Evolutionary conservation across 768 basidiomycete genomes (phyloP).

Genomic region (Phlebiopsis flavidoalba): DNA sequence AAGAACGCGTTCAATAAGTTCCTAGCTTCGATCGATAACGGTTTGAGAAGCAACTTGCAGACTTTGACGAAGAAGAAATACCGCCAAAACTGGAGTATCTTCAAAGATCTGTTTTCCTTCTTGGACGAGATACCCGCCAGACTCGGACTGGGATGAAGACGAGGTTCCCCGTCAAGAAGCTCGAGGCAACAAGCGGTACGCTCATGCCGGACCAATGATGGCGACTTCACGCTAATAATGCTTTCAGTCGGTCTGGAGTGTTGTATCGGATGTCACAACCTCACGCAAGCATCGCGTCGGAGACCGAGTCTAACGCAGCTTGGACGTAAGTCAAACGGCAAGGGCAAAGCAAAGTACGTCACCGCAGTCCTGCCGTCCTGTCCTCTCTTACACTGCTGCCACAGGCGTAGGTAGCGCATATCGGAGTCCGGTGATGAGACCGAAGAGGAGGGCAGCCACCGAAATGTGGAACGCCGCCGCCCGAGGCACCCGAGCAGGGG

Average conservation of each 20-base stretch:
- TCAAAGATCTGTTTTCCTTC: conserved; percentile 53
- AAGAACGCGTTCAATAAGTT: conserved; percentile 74
- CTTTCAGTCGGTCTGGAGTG: conserved; percentile 54
- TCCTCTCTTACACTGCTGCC: not conserved
- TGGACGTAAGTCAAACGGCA: conserved; percentile 11
- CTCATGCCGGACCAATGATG: conserved; percentile 11
- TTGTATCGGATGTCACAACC: conserved; percentile 38
- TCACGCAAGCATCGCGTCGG: conserved; percentile 24
- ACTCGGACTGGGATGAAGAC: conserved; percentile 55
- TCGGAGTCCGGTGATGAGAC: conserved; percentile 47
- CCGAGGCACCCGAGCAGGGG: conserved; percentile 42
- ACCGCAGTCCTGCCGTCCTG: conserved; percentile 36
- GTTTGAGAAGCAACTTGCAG: conserved; percentile 64
- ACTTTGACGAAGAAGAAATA: conserved; percentile 69
- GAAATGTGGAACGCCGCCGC: conserved; percentile 28
- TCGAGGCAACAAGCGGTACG: conserved; percentile 46
- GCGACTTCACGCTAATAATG: not conserved
- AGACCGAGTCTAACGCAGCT: conserved; percentile 14
- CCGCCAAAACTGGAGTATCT: conserved; percentile 53
- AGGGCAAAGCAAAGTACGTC: conserved; percentile 29
- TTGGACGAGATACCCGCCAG: conserved; percentile 68
- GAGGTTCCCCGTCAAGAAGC: conserved; percentile 33
- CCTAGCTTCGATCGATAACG: conserved; percentile 57
- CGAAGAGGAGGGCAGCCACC: conserved; percentile 26
- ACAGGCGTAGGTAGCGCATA: conserved; percentile 51